Conservation (phyloP, 1,284 basidiomycete species). For the Jaminaea rosea region DNA sequence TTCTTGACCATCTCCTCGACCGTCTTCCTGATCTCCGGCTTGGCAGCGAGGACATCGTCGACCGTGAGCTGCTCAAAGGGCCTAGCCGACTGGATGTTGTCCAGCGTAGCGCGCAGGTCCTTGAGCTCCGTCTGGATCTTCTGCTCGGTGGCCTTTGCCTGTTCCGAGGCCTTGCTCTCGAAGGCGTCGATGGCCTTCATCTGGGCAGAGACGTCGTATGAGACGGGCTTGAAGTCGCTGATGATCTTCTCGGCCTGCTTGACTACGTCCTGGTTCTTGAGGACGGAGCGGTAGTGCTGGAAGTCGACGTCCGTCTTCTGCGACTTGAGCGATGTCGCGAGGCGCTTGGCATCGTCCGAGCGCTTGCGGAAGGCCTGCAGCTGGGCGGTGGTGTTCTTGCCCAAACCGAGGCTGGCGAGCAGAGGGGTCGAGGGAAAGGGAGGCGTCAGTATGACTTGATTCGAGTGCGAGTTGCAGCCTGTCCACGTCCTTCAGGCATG, state of each 20-base stretch:
- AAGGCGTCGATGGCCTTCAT: conserved; percentile 95
- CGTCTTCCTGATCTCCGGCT: conserved; percentile 82
- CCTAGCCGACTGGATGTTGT: conserved; percentile 94
- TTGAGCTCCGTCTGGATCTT: conserved; percentile 89
- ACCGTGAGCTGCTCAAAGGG: conserved; percentile 94
- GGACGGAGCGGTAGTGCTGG: conserved; percentile 74
- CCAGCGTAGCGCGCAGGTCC: conserved; percentile 83
- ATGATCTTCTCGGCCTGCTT: conserved; percentile 86
- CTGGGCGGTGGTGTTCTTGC: conserved; percentile 50
- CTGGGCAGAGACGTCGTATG: conserved; percentile 86
- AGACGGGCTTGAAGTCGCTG: conserved; percentile 83
- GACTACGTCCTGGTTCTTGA: conserved; percentile 84
- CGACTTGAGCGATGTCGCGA: conserved; percentile 60
- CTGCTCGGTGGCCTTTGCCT: conserved; percentile 78
- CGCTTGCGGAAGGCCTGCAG: conserved; percentile 96
- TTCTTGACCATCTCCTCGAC: conserved; percentile 97
- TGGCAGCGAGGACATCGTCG: conserved; percentile 81
- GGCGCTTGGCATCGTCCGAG: conserved; percentile 74
- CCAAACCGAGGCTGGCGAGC: conserved; percentile 38
- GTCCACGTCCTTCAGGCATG: no score
- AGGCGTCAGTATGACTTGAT: no score
- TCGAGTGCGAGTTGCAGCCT: no score
- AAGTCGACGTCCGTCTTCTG: conserved; percentile 77
- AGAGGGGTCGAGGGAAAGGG: no score
- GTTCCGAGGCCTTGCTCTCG: conserved; percentile 84